These are phyloP conservation scores for Linum tenue DNA, from an alignment of 345 rosid species.

Conservation along the genomic window DNA sequence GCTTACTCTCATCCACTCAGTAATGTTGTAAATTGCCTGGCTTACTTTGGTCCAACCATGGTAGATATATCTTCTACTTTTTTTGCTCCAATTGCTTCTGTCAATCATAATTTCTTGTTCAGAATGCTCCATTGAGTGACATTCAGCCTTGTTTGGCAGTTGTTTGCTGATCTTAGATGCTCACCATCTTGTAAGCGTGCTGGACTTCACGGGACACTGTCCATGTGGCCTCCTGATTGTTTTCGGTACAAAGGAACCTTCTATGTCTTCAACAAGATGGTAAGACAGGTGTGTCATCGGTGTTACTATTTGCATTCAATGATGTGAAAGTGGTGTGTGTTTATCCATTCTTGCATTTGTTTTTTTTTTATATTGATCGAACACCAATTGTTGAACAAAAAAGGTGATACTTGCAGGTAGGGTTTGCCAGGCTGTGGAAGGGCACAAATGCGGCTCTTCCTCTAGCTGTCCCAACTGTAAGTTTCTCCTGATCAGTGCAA, in stretches of 20 bases:
- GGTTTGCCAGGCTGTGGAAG: no score
- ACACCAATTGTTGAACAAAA: slow-evolving; percentile 2
- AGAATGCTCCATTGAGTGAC: slow-evolving; percentile 4
- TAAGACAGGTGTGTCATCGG: slow-evolving; percentile 62
- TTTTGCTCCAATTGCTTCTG: background rate
- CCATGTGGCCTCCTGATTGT: slow-evolving; percentile 98
- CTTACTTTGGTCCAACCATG: slow-evolving; percentile 85
- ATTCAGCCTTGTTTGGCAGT: slow-evolving; percentile 31
- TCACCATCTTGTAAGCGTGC: slow-evolving; percentile 92
- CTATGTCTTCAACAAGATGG: slow-evolving; percentile 81
- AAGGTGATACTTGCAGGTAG: no score
- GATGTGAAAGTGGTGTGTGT: no score
- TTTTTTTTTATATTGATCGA: background rate
- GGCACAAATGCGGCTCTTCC: no score
- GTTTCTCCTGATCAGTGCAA: background rate
- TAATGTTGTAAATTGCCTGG: slow-evolving; percentile 67
- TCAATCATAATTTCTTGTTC: background rate
- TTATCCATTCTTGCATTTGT: background rate
- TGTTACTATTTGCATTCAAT: no score
- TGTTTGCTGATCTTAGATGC: slow-evolving; percentile 91
- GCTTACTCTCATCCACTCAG: slow-evolving; percentile 88
- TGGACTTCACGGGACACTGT: slow-evolving; percentile 94
- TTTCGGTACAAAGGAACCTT: slow-evolving; percentile 92
- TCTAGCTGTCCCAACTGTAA: no score
- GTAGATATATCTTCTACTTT: slow-evolving; percentile 25